Conservation (phyloP, 768 basidiomycete species). For the Phylloporus scabripes region DNA sequence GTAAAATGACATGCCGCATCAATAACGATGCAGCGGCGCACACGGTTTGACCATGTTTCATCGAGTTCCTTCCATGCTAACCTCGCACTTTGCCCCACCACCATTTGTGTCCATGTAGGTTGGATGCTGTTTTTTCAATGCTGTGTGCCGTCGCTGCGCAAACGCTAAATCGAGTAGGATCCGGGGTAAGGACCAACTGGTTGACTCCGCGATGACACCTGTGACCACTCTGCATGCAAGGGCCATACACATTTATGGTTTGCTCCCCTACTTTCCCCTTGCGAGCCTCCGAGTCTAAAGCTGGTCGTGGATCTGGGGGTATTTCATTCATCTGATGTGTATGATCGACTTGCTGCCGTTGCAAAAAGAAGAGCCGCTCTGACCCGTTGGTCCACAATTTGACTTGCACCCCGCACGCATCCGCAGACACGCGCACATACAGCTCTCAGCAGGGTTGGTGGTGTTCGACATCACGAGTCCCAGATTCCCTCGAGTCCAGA, state of each 20-base stretch:
- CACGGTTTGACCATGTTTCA: constrained; percentile 14
- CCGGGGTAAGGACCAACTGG: background rate
- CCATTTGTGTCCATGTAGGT: background rate
- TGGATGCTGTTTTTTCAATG: background rate
- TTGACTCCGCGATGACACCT: constrained; percentile 21
- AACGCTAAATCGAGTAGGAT: constrained; percentile 4
- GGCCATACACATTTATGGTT: constrained; percentile 15
- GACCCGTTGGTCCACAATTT: constrained; percentile 1
- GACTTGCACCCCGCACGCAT: constrained; percentile 14
- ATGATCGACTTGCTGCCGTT: constrained; percentile 17
- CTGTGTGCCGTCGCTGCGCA: background rate
- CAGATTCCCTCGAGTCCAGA: constrained; percentile 5
- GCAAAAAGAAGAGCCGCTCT: background rate
- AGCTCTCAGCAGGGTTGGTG: constrained; percentile 7
- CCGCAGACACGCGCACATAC: background rate
- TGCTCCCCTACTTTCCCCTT: background rate
- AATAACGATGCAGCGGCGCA: constrained; percentile 13
- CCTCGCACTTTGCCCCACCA: background rate
- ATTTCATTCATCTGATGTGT: constrained; percentile 14
- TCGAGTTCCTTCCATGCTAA: background rate
- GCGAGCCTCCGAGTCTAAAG: constrained; percentile 7
- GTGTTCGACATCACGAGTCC: constrained; percentile 2
- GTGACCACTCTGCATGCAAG: constrained; percentile 13
- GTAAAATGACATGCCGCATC: constrained; percentile 25
- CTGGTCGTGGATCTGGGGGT: constrained; percentile 15